Conservation (phyloP, 371 early-diverging fungal genomes). For the Mortierella sp. region DNA sequence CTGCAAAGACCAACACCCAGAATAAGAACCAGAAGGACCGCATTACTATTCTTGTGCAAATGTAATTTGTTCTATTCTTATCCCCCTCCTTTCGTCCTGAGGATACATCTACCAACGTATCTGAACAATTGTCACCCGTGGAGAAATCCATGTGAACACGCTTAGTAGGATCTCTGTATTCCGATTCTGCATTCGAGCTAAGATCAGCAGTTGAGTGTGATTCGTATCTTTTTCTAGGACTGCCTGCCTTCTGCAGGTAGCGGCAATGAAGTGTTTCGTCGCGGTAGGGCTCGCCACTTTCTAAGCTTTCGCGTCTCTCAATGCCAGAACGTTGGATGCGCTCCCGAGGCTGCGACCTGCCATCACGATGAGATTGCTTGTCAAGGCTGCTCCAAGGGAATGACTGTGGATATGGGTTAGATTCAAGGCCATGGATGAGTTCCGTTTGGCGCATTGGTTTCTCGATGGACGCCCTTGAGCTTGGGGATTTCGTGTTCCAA, state of each 20-base stretch:
- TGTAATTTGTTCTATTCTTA: background rate
- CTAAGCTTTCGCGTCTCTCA: constrained; percentile 8
- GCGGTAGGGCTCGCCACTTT: background rate
- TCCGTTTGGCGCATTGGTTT: background rate
- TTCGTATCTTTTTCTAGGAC: background rate
- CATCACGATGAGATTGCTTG: background rate
- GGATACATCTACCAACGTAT: background rate
- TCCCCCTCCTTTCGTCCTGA: too few relatives aligned
- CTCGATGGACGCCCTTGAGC: background rate
- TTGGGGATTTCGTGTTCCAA: background rate
- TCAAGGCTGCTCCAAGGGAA: background rate
- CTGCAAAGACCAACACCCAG: constrained; percentile 11
- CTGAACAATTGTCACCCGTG: background rate
- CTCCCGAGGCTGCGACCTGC: background rate
- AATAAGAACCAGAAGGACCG: constrained; percentile 10
- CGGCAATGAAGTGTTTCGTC: background rate
- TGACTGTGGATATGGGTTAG: too few relatives aligned
- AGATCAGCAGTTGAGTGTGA: background rate
- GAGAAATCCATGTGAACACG: background rate
- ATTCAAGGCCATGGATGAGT: background rate
- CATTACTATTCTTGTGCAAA: background rate
- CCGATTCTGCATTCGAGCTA: constrained; percentile 14
- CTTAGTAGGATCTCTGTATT: constrained; percentile 32
- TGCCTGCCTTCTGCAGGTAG: background rate
- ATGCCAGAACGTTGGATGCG: background rate